These are phyloP conservation scores for Hemileia vastatrix DNA, from an alignment of 1,284 basidiomycete species.

Conservation along the genomic window DNA sequence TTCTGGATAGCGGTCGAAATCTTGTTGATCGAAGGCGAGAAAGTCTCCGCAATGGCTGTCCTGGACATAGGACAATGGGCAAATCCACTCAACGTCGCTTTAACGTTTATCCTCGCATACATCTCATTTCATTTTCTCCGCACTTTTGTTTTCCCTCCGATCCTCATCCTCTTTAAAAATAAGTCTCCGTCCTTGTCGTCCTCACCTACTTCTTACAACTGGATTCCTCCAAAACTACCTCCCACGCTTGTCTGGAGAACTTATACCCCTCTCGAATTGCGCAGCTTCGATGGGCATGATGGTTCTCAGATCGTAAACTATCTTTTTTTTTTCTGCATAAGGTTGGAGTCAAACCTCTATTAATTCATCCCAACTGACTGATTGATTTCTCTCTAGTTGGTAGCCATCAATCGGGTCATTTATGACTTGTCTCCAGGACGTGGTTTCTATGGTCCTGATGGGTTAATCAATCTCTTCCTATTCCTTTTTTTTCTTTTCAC, in stretches of 20 bases:
- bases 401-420: slow-evolving; percentile 16
- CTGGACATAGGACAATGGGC: too few relatives aligned
- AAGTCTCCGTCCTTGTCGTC: neutral
- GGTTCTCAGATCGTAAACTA: slow-evolving; percentile 9
- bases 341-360: neutral
- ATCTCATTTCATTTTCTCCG: slow-evolving; percentile 26
- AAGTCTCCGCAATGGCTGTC: too few relatives aligned
- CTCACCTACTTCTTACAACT: slow-evolving; percentile 56
- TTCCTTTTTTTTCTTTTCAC: too few relatives aligned
- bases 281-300: slow-evolving; percentile 55
- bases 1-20: too few relatives aligned
- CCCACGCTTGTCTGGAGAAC: slow-evolving; percentile 63
- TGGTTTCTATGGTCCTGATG: slow-evolving; percentile 20
- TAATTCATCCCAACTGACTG: neutral
- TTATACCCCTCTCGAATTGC: slow-evolving; percentile 65
- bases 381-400: slow-evolving; percentile 1
- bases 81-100: slow-evolving; percentile 27
- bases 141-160: slow-evolving; percentile 13
- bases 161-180: slow-evolving; percentile 17
- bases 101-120: slow-evolving; percentile 25
- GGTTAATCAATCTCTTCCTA: neutral
- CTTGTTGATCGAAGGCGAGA: too few relatives aligned
- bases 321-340: neutral
- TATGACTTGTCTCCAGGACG: slow-evolving; percentile 17
- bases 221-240: slow-evolving; percentile 70